phyloP scores from a whole-genome alignment of 768 basidiomycete genomes.

The Russula sp. region DNA sequence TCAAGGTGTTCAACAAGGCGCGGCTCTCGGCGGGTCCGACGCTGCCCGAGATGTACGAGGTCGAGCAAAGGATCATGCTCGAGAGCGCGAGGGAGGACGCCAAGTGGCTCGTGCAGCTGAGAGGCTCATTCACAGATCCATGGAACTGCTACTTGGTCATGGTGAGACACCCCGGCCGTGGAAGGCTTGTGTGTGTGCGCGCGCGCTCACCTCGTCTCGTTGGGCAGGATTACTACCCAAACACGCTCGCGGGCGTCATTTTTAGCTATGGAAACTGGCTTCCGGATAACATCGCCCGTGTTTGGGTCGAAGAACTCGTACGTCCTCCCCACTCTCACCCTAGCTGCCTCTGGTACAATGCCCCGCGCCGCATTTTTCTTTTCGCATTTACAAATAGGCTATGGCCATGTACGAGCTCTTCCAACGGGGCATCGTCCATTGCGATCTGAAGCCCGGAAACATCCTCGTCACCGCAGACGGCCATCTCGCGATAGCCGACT shows the following conservation, averaged over 20 bases:
- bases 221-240: constrained; percentile 20
- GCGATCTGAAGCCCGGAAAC: constrained; percentile 45
- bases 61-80: constrained; percentile 5
- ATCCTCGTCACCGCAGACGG: constrained; percentile 21
- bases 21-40: neutral
- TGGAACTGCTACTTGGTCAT: constrained; percentile 20
- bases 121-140: constrained; percentile 5
- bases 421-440: constrained; percentile 38
- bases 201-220: neutral
- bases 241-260: constrained; percentile 10
- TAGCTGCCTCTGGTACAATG: neutral
- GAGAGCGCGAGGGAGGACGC: neutral
- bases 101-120: constrained; percentile 5
- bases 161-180: neutral
- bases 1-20: constrained; percentile 15
- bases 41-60: neutral
- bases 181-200: neutral
- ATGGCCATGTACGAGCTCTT: constrained; percentile 33
- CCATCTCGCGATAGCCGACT: constrained; percentile 24
- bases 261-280: neutral
- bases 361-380: neutral
- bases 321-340: neutral
- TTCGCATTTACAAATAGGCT: neutral
- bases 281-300: neutral
- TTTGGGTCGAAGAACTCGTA: constrained; percentile 17